phyloP scores from a whole-genome alignment of 2,329 filamentous ascomycete species.

The Talaromyces sp. region DNA sequence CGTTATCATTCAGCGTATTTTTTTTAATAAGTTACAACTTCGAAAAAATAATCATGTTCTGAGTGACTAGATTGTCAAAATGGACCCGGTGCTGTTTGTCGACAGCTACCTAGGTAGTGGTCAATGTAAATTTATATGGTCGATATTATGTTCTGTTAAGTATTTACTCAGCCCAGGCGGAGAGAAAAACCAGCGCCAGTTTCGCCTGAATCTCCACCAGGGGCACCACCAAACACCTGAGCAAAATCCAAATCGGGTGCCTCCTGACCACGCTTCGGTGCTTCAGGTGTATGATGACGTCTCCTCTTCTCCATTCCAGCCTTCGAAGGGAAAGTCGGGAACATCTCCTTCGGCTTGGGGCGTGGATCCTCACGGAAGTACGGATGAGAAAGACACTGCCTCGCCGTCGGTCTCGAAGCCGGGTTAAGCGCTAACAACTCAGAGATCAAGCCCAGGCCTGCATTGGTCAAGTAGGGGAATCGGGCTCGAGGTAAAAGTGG shows the following conservation, averaged over 20 bases:
- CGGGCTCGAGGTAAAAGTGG: conserved; percentile 67
- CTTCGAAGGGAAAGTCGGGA: conserved; percentile 95
- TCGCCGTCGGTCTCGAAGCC: conserved; percentile 67
- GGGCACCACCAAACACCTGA: conserved; percentile 69
- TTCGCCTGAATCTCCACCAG: conserved; percentile 66
- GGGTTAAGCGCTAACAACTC: conserved; percentile 77
- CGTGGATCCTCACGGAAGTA: conserved; percentile 91
- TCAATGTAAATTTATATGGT: background rate
- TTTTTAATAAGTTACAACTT: too few relatives aligned
- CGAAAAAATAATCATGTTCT: too few relatives aligned
- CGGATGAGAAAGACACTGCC: conserved; percentile 72
- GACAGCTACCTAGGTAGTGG: too few relatives aligned
- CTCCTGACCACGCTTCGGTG: conserved; percentile 76
- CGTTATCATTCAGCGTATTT: too few relatives aligned
- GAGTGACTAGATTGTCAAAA: too few relatives aligned
- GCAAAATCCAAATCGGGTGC: conserved; percentile 67
- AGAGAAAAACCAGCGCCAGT: conserved; percentile 60
- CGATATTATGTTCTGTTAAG: background rate
- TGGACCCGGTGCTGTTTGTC: background rate
- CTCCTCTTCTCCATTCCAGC: conserved; percentile 85
- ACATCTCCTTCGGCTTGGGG: conserved; percentile 87
- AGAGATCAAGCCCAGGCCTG: conserved; percentile 71
- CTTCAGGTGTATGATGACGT: conserved; percentile 74
- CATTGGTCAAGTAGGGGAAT: conserved; percentile 79
- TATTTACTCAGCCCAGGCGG: conserved; percentile 55